Evolutionary conservation across 305 asterid genomes (phyloP), one percentile per base, ranked within the genome.

Genomic region (Caryopteris hybrid): DNA sequence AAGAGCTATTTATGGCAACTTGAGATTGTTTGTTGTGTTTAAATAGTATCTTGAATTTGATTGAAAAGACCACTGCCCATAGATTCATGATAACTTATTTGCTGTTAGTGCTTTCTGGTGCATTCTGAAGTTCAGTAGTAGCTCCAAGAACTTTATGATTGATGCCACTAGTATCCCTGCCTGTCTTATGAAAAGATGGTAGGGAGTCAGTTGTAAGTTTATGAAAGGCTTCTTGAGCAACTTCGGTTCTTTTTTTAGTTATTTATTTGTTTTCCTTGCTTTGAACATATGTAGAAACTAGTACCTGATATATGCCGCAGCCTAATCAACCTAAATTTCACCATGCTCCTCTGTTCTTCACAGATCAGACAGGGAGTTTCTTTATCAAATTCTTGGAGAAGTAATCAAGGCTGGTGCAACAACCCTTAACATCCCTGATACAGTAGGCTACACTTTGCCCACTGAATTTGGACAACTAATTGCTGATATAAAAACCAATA

Each of bases 361-460:
- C 89, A 91, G 96, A 77, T 91, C 99, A 5, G 95, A 87, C 21
- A 79, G 85, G 70, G 82, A 85, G 58, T 93, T 93, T 73, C 96
- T 93, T 51, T 93, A 93, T 76, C 80, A 84, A 71, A 88, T 93
- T 67, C 86, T 93, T 69, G 97, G 86, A 59, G 97, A 93, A 80
- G 96, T 93, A 64, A 93, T 93, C 48, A 84, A 83, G 83, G 96
- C 91, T 8, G 99, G 99, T 48, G 99, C 99, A 13, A 91, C 99
- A 66, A 93, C 99, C 64, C 91, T 93, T 59, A 93, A 93, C 83
- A 93, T 93, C 64, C 99, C 99, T 11, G 99, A 93, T 77, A 93
- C 99, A 41, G 97, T 91, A 67, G 99, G 99, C 63, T 88, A 83
- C 75, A 89, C 78, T 25, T 42, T 90, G 69, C 96, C 94, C 2